Evolutionary conservation across 129 eudicot genomes (phyloP).

Genomic region (Calendula officinalis): DNA sequence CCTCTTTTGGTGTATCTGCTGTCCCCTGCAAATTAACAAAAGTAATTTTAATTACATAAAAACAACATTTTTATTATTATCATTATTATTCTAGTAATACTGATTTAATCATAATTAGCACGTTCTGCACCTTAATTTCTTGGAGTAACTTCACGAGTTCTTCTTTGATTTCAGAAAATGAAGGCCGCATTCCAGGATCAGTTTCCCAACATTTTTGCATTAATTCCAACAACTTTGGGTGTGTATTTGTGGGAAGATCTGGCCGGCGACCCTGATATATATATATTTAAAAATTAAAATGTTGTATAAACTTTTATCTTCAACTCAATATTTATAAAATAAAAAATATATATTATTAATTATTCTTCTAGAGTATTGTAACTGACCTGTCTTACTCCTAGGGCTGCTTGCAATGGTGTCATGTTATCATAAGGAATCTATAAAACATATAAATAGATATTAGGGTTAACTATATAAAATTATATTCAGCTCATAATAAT

Average conservation of each 20-base stretch:
- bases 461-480: neutral
- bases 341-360: neutral
- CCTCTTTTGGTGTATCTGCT: no score
- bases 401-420: conserved; percentile 98
- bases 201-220: conserved; percentile 92
- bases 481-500: conserved; percentile 3
- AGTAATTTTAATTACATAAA: no score
- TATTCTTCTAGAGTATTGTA: neutral
- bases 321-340: neutral
- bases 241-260: conserved; percentile 66
- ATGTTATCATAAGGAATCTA: conserved; percentile 92
- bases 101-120: no score
- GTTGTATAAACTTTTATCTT: conserved; percentile 1
- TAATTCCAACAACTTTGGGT: conserved; percentile 67
- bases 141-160: conserved; percentile 61
- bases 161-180: conserved; percentile 53
- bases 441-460: conserved; percentile 12
- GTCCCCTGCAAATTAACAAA: no score
- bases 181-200: conserved; percentile 56
- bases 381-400: conserved; percentile 93
- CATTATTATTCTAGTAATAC: no score
- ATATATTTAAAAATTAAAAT: conserved; percentile 6
- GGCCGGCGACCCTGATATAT: conserved; percentile 75
- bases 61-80: no score
- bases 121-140: conserved; percentile 46